Percentiles rank a stretch among this genome's conserved stretches.
These are phyloP conservation scores for Microdochium paspali DNA, from an alignment of 2,329 filamentous ascomycete species.

Conservation along the genomic window DNA sequence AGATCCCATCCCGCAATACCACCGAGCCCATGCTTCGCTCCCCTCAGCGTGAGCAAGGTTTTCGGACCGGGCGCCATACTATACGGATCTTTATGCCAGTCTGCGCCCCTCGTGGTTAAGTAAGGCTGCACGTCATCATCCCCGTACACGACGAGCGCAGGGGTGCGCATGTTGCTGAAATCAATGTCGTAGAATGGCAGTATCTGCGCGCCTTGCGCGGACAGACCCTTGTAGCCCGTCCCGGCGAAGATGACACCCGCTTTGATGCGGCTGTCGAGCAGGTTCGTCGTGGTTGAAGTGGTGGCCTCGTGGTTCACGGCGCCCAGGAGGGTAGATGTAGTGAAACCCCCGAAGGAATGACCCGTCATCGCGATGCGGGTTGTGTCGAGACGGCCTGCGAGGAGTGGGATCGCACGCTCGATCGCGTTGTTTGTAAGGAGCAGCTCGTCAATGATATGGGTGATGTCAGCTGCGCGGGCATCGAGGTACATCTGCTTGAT, in stretches of 20 bases:
- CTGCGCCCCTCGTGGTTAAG: conserved; percentile 21
- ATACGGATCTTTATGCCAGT: conserved; percentile 30
- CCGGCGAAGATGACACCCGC: conserved; percentile 24
- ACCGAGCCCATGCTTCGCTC: conserved; percentile 25
- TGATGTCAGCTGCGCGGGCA: conserved; percentile 24
- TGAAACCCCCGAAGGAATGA: conserved; percentile 26
- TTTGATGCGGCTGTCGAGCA: conserved; percentile 23
- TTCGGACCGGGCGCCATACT: conserved; percentile 20
- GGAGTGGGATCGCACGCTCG: conserved; percentile 19
- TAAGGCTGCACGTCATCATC: conserved; percentile 24
- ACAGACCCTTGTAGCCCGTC: conserved; percentile 20
- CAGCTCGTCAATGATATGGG: conserved; percentile 20
- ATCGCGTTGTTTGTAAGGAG: conserved; percentile 18
- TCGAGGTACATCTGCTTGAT: conserved; percentile 19
- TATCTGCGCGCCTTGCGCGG: conserved; percentile 14
- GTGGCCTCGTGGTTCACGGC: conserved; percentile 22
- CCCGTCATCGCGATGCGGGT: conserved; percentile 23
- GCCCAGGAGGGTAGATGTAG: conserved; percentile 24
- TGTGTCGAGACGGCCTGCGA: conserved; percentile 24
- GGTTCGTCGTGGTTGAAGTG: conserved; percentile 5
- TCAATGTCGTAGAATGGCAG: conserved; percentile 21
- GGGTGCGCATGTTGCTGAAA: conserved; percentile 23
- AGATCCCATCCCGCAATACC: conserved; percentile 27
- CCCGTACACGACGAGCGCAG: conserved; percentile 26
- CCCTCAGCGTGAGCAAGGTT: conserved; percentile 21